Evolutionary conservation across 2,329 filamentous ascomycete species (phyloP), one percentile per base, ranked within the genome.

Genomic region (Cercospora sp.): DNA sequence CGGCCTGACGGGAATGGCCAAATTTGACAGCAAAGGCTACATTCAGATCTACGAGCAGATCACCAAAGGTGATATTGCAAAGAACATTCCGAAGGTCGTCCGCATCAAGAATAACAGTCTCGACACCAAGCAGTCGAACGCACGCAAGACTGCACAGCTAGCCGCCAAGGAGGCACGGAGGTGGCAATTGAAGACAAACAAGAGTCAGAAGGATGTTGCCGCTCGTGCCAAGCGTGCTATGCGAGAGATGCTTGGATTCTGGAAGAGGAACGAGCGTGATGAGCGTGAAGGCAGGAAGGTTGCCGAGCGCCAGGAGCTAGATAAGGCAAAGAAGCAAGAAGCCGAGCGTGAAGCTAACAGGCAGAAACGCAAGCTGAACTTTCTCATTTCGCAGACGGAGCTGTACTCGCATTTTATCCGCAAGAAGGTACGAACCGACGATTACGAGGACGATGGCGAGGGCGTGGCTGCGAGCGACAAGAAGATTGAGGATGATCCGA

Each of bases 201-300:
- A 99, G 86, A 96, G 94, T 77, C 95, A 92, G 79, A 99, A 99
- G 80, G 95, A 99, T 80, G 91, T 97, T 3, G 95, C 98, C 79
- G 95, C 95, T 51, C 89, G 95, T 59, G 95, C 95, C 67, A 99
- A 99, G 85, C 91, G 95, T 73, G 94, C 94, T 68, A 99, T 99
- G 95, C 89, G 95, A 78, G 95, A 99, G 82, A 99, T 99, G 95
- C 95, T 97, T 87, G 89, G 92, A 67, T 99, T 98, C 86, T 99
- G 95, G 95, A 98, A 98, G 82, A 91, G 94, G 66, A 99, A 99
- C 79, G 95, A 99, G 80, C 91, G 94, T 63, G 95, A 99, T 78
- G 95, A 99, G 79, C 92, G 95, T 69, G 95, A 99, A 79, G 85
- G 96, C 72, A 90, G 95, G 73, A 96, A 97, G 83, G 90, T 94